Evolutionary conservation across 2,329 filamentous ascomycete species (phyloP), one percentile per base, ranked within the genome.

Genomic region (Clathrospora elynae): DNA sequence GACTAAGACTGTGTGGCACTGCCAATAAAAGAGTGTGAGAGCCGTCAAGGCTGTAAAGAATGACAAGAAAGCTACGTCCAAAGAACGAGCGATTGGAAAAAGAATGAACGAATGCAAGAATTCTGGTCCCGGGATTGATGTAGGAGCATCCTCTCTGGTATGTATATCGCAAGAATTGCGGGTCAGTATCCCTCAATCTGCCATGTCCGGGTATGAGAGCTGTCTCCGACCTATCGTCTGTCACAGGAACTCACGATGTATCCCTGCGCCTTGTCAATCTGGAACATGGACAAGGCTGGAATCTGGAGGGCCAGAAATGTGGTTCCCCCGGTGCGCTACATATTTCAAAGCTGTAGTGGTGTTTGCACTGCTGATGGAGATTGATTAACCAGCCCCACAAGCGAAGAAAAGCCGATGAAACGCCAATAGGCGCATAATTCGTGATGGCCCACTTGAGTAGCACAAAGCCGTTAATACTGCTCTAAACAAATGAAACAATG

Each of bases 1-100:
- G 39, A 31, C 39, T 51, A 56, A 49, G 43, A 56, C 50, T 51
- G 54, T 45, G 40, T 53, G 55, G 58, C 62, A 48, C 59, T 36
- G 57, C 59, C 59, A 36, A 57, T 43, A 43, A 60, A 56, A 54
- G 55, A 52, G 49, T 51, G 43, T 53, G 54, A 46, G n/a, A 62
- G 62, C 62, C 62, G 39, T 67, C 62, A 64, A 67, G 64, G 62
- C 62, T 56, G 42, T 34, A 55, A 60, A 46, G 51, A 57, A 53
- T 35, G 51, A 55, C 34, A 32, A 29, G 22, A 35, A 46, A 53
- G 50, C 26, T 51, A 44, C 37, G 43, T 41, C 51, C 42, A 41
- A 46, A 33, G 42, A 54, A 55, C 28, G 51, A 49, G 49, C 39
- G 37, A 48, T 51, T 30, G 36, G 34, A 39, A 47, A 20, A 17